phyloP scores from a whole-genome alignment of 2,329 filamentous ascomycete genomes.

The Xylariaceae sp. region DNA sequence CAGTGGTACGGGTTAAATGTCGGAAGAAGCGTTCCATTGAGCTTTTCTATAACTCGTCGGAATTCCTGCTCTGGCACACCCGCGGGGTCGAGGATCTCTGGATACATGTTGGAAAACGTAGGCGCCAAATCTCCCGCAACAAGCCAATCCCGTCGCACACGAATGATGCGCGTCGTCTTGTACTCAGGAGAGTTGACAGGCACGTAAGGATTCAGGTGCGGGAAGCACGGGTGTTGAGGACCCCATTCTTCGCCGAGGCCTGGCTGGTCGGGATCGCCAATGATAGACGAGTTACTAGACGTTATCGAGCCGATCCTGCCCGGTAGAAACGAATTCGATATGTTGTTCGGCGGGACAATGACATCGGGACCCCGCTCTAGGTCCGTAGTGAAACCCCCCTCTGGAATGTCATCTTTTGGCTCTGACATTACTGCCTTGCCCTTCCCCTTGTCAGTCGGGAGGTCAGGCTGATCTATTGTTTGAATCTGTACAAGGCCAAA shows the following conservation, averaged over 20 bases:
- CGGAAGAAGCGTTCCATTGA: slow-evolving; percentile 72
- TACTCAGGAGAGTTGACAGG: slow-evolving; percentile 70
- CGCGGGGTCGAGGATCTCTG: slow-evolving; percentile 84
- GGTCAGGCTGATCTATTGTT: slow-evolving; percentile 18
- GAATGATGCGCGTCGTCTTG: slow-evolving; percentile 77
- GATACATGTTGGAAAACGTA: slow-evolving; percentile 91
- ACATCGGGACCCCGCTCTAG: slow-evolving; percentile 50
- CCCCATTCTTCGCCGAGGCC: slow-evolving; percentile 81
- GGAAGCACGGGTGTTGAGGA: slow-evolving; percentile 87
- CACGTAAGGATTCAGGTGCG: slow-evolving; percentile 89
- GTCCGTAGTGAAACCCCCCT: slow-evolving; percentile 43
- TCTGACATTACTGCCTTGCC: slow-evolving; percentile 44
- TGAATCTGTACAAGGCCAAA: slow-evolving; percentile 29
- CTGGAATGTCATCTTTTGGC: slow-evolving; percentile 32
- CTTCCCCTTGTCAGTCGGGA: slow-evolving; percentile 46
- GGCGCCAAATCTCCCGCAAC: slow-evolving; percentile 83
- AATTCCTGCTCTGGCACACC: slow-evolving; percentile 83
- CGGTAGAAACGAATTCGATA: slow-evolving; percentile 45
- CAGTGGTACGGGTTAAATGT: slow-evolving; percentile 74
- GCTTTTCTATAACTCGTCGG: slow-evolving; percentile 69
- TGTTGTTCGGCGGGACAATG: slow-evolving; percentile 37
- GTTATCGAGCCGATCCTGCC: slow-evolving; percentile 49
- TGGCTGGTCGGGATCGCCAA: slow-evolving; percentile 57
- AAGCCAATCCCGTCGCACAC: slow-evolving; percentile 89
- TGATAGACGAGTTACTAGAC: slow-evolving; percentile 55